A percentile compares a stretch with the other conserved stretches of the same genome.
These are phyloP conservation scores for Pseudogymnoascus sp. DNA, from an alignment of 2,329 filamentous ascomycete genomes.

Conservation along the genomic window DNA sequence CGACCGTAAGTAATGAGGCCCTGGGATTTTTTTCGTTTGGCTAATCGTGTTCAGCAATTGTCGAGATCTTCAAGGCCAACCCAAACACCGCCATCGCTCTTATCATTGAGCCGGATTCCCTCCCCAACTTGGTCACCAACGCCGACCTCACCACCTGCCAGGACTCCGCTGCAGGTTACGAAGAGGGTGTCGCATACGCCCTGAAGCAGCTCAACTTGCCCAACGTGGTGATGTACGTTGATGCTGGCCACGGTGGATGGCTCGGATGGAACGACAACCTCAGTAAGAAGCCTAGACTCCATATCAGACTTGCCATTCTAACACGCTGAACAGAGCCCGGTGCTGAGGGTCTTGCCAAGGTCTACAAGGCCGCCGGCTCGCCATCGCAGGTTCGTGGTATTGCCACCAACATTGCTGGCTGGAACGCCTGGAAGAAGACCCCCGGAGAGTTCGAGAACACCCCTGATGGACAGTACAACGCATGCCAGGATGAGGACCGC, in stretches of 20 bases:
- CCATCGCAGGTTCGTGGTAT: constrained; percentile 44
- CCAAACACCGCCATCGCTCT: constrained; percentile 21
- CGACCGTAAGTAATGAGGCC: constrained; percentile 31
- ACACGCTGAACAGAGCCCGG: constrained; percentile 28
- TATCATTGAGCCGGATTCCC: constrained; percentile 43
- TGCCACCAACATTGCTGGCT: constrained; percentile 51
- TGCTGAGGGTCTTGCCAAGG: constrained; percentile 36
- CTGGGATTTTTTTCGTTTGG: constrained; percentile 34
- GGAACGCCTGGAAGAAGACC: constrained; percentile 33
- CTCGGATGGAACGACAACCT: constrained; percentile 49
- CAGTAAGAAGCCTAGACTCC: constrained; percentile 10
- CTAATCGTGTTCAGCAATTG: constrained; percentile 36
- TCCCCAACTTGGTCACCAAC: constrained; percentile 53
- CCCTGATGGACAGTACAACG: constrained; percentile 39
- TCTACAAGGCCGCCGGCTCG: constrained; percentile 42
- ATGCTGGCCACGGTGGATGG: constrained; percentile 51
- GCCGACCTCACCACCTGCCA: constrained; percentile 41
- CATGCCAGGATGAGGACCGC: constrained; percentile 32
- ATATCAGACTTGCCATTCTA: constrained; percentile 7
- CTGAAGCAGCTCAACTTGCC: constrained; percentile 43
- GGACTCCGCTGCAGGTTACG: constrained; percentile 39
- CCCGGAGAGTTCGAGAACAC: constrained; percentile 29
- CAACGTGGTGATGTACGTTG: constrained; percentile 50
- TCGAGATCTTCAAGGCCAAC: constrained; percentile 19
- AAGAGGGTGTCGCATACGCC: constrained; percentile 42